Percentiles rank a stretch among this genome's conserved stretches.
These are phyloP conservation scores for Setaria italica DNA, from an alignment of 202 grass and related monocot genomes.

Conservation along the genomic window DNA sequence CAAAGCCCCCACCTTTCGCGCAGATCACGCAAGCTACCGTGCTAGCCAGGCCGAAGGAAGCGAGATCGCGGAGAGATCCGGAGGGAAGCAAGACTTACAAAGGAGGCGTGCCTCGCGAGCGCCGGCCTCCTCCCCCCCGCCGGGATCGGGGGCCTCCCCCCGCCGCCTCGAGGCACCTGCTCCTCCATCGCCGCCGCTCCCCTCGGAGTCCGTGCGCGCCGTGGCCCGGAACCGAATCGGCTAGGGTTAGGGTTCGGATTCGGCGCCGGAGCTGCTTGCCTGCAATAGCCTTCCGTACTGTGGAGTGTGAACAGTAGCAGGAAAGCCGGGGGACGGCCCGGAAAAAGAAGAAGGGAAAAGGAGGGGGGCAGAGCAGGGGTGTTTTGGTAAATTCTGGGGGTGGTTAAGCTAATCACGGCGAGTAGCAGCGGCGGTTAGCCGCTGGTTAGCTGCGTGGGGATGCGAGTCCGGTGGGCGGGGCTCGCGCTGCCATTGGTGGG, in stretches of 20 bases:
- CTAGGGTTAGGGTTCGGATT: conserved; percentile 56
- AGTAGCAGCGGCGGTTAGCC: not conserved
- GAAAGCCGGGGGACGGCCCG: too few relatives aligned
- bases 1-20: conserved; percentile 34
- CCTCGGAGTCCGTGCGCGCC: conserved; percentile 21
- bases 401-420: not conserved
- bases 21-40: conserved; percentile 35
- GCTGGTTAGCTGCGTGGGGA: not conserved
- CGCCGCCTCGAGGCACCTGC: conserved; percentile 41
- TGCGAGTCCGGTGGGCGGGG: conserved; percentile 24
- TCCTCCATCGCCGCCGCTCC: conserved; percentile 52
- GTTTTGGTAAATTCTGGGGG: not conserved
- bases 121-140: conserved; percentile 53
- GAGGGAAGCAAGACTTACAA: conserved; percentile 47
- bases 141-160: conserved; percentile 65
- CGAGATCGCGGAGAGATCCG: conserved; percentile 24
- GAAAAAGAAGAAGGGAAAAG: not conserved
- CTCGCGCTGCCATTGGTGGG: conserved; percentile 24
- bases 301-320: conserved; percentile 48
- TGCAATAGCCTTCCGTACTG: conserved; percentile 27
- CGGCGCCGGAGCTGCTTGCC: conserved; percentile 9
- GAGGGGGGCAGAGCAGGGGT: not conserved
- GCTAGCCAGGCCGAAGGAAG: not conserved
- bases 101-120: conserved; percentile 62
- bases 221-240: not conserved